Evolutionary conservation across 495 filamentous ascomycete genomes (phyloP).

Genomic region (Tuber umbilicatum): DNA sequence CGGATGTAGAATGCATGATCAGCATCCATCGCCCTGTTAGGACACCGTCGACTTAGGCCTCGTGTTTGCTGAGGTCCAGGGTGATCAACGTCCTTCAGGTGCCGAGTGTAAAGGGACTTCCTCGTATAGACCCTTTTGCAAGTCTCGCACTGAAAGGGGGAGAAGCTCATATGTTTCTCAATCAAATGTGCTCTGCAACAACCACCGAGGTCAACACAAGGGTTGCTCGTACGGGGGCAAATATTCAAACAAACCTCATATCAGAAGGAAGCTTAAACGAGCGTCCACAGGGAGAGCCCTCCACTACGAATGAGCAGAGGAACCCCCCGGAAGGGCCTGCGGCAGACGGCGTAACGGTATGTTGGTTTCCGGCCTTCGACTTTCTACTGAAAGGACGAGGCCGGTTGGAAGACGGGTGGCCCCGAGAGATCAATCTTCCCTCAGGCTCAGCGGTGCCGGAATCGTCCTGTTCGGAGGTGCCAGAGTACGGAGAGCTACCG

Average conservation of each 20-base stretch:
- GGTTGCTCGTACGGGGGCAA: not conserved
- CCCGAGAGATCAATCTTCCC: not conserved
- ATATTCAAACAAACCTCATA: slow-evolving; percentile 31
- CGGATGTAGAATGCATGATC: slow-evolving; percentile 29
- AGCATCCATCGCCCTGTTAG: slow-evolving; percentile 12
- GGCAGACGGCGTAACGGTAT: slow-evolving; percentile 34
- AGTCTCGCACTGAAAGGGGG: slow-evolving; percentile 36
- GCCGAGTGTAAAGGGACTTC: slow-evolving; percentile 34
- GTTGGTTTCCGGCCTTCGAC: slow-evolving; percentile 37
- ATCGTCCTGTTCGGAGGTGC: not conserved
- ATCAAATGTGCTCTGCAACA: slow-evolving; percentile 32
- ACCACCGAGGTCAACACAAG: not conserved
- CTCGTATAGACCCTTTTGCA: slow-evolving; percentile 39
- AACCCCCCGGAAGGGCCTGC: slow-evolving; percentile 33
- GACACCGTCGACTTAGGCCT: slow-evolving; percentile 19
- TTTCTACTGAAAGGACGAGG: slow-evolving; percentile 34
- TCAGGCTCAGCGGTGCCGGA: not conserved
- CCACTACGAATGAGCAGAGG: slow-evolving; percentile 25
- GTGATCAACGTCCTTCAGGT: slow-evolving; percentile 23
- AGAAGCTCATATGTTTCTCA: slow-evolving; percentile 34
- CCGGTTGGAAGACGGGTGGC: not conserved
- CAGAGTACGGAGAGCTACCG: slow-evolving; percentile 2
- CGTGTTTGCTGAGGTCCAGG: slow-evolving; percentile 8
- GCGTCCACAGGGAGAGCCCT: slow-evolving; percentile 13
- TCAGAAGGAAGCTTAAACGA: slow-evolving; percentile 39